A percentile compares a stretch with the other conserved stretches of the same genome.
These are phyloP conservation scores for Kentomonas sorsogonicus DNA, from an alignment of 208 protist genomes.

Conservation along the genomic window DNA sequence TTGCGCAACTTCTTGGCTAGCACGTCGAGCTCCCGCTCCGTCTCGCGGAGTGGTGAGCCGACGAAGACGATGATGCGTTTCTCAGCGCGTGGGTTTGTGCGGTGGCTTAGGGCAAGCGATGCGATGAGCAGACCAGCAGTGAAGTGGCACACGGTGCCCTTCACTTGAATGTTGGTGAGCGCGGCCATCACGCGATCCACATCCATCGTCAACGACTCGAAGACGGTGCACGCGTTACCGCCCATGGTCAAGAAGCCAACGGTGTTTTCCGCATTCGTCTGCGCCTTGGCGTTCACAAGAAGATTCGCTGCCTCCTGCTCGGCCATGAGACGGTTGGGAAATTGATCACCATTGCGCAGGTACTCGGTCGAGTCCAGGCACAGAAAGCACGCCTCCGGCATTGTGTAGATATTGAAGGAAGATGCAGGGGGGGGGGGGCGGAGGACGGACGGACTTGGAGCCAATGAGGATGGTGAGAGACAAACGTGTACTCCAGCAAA, in stretches of 20 bases:
- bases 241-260: constrained; percentile 95
- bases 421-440: neutral
- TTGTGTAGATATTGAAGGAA: constrained; percentile 11
- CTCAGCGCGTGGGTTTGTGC: constrained; percentile 92
- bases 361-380: constrained; percentile 97
- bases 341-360: constrained; percentile 98
- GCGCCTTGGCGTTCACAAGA: constrained; percentile 90
- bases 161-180: constrained; percentile 85
- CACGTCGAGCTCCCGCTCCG: constrained; percentile 79
- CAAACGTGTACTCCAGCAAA: constrained; percentile 11
- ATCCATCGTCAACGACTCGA: constrained; percentile 93
- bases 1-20: constrained; percentile 96
- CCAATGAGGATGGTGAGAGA: neutral
- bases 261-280: constrained; percentile 96
- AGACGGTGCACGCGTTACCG: constrained; percentile 86
- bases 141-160: constrained; percentile 87
- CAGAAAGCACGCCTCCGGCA: constrained; percentile 88
- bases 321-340: constrained; percentile 93
- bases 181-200: constrained; percentile 91
- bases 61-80: constrained; percentile 98
- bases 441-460: neutral
- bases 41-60: constrained; percentile 91
- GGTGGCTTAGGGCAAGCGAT: constrained; percentile 95
- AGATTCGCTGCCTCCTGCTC: constrained; percentile 96
- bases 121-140: constrained; percentile 88